Percentiles rank a stretch among this genome's conserved stretches.
Conservation (phyloP, 106 monocot genomes). For the Apostasia shenzhenica region DNA sequence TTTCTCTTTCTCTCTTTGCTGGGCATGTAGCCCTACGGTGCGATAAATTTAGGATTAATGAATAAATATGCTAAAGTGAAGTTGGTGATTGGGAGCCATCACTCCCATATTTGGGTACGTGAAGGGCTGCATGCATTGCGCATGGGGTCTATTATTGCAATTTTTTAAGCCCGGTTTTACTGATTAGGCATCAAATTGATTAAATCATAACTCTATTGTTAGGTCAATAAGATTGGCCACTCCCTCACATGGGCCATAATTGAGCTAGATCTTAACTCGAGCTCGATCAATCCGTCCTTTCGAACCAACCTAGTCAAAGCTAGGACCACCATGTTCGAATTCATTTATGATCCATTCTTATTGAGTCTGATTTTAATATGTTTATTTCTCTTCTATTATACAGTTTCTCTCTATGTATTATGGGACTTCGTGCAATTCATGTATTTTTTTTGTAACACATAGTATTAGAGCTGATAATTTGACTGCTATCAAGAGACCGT, state of each 20-base stretch:
- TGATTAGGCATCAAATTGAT: neutral
- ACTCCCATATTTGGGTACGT: neutral
- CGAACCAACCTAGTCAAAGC: constrained; percentile 2
- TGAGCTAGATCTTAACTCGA: neutral
- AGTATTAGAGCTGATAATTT: no score
- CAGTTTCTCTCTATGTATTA: no score
- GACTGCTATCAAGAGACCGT: no score
- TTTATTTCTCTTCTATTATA: no score
- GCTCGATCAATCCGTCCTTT: neutral
- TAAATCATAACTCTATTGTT: neutral
- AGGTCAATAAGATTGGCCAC: neutral
- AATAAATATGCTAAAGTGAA: no score
- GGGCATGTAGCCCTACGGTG: no score
- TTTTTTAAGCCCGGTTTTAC: neutral
- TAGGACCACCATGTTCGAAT: neutral
- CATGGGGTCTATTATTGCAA: neutral
- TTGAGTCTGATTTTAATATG: no score
- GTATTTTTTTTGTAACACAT: no score
- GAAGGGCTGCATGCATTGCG: neutral
- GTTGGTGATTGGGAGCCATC: neutral
- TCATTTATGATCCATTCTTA: no score
- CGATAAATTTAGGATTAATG: no score
- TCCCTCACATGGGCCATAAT: constrained; percentile 1
- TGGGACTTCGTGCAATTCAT: no score
- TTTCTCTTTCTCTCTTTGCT: no score